phyloP scores from a whole-genome alignment of 2,329 filamentous ascomycete species.

The Exophiala calicioides region DNA sequence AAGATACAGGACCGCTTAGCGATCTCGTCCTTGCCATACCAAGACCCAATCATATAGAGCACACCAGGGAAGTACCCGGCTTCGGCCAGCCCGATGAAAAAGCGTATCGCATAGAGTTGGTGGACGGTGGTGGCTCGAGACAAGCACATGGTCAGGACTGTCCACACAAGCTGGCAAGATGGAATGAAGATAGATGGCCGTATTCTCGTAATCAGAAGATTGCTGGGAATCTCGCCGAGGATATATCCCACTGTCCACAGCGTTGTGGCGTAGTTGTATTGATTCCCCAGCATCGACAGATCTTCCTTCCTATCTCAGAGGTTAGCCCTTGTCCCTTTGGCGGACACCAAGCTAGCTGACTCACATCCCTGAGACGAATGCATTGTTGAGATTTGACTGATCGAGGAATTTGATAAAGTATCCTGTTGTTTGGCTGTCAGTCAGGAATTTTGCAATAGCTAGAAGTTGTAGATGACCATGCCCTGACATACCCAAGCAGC shows the following conservation, averaged over 20 bases:
- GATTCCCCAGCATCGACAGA: slow-evolving; percentile 35
- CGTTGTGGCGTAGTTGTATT: slow-evolving; percentile 34
- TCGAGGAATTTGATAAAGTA: slow-evolving; percentile 49
- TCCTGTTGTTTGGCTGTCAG: slow-evolving; percentile 13
- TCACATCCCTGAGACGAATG: slow-evolving; percentile 20
- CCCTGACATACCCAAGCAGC: slow-evolving; percentile 47
- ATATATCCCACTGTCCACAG: slow-evolving; percentile 19
- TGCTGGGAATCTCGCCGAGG: slow-evolving; percentile 34
- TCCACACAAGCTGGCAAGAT: slow-evolving; percentile 36
- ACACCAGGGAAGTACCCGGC: slow-evolving; percentile 55
- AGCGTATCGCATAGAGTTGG: slow-evolving; percentile 39
- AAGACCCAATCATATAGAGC: slow-evolving; percentile 54
- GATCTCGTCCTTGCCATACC: slow-evolving; percentile 54
- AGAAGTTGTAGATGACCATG: not conserved
- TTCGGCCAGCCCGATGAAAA: slow-evolving; percentile 53
- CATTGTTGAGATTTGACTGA: slow-evolving; percentile 55
- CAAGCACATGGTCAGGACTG: slow-evolving; percentile 32
- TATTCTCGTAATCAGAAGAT: slow-evolving; percentile 35
- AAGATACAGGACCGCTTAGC: slow-evolving; percentile 56
- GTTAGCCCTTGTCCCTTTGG: no score
- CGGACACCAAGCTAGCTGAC: no score
- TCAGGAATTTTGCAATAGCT: not conserved
- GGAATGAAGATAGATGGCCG: slow-evolving; percentile 36
- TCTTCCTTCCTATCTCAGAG: slow-evolving; percentile 40
- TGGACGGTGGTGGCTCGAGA: slow-evolving; percentile 8